A percentile compares a stretch with the other conserved stretches of the same genome.
These are phyloP conservation scores for Saccharomycopsis hybrid DNA, from an alignment of 1,139 yeast genomes.

Conservation along the genomic window DNA sequence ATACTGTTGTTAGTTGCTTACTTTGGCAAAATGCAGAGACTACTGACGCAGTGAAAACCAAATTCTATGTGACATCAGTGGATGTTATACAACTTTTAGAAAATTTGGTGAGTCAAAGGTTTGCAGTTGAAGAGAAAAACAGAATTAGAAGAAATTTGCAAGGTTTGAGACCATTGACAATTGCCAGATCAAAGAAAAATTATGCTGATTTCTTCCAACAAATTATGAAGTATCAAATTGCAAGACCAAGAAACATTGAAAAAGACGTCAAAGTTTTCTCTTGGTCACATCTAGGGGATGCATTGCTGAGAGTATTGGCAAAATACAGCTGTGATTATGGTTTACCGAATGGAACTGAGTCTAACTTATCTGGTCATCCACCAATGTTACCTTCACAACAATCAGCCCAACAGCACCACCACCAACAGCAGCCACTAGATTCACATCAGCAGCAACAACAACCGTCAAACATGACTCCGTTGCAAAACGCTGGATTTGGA, in stretches of 20 bases:
- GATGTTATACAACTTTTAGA: conserved; percentile 57
- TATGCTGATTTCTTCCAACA: conserved; percentile 46
- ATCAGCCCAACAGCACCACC: neutral
- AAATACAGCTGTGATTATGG: conserved; percentile 36
- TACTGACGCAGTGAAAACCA: conserved; percentile 11
- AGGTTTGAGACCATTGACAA: conserved; percentile 56
- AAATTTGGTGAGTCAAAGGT: conserved; percentile 44
- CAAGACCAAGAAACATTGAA: conserved; percentile 67
- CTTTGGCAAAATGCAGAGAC: conserved; percentile 37
- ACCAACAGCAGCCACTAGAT: neutral
- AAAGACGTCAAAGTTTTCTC: conserved; percentile 65
- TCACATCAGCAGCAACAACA: neutral
- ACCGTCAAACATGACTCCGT: neutral
- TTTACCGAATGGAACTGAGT: neutral
- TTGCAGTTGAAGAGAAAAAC: conserved; percentile 64
- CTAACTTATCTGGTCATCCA: neutral
- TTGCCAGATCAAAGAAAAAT: conserved; percentile 33
- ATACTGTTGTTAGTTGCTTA: conserved; percentile 46
- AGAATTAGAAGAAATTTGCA: conserved; percentile 64
- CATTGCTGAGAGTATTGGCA: conserved; percentile 54
- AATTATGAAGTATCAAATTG: conserved; percentile 59
- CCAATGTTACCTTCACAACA: neutral
- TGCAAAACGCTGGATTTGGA: neutral
- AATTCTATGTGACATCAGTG: conserved; percentile 56
- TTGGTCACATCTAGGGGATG: conserved; percentile 50